Evolutionary conservation across 495 filamentous ascomycete species (phyloP), one percentile per base, ranked within the genome.

Genomic region (Neurospora sp.): DNA sequence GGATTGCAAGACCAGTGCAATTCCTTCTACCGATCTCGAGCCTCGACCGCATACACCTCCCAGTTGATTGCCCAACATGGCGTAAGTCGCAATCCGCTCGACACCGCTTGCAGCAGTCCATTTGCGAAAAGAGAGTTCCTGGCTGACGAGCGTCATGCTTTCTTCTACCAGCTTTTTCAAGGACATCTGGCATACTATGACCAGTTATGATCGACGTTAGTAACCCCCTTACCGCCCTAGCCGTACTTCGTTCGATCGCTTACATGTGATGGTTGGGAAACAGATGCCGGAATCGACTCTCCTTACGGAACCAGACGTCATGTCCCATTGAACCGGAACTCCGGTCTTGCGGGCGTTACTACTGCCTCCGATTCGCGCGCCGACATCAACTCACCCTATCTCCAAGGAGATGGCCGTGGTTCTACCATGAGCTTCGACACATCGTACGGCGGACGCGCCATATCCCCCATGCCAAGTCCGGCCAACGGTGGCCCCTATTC

Each of bases 111-210:
- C 22, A 31, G 53, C n/a, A 53, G 20, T 53, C 2, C 45, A 14
- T 2, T 12, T 53, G 45, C 20, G 20, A 53, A 12, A 12, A 6
- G 53, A 61, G 53, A 61, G 53, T 37, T 35, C 14, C 27, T 65
- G 12, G 14, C 53, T 65, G 27, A 65, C 53, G 12, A 8, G 53
- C 8, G 7, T 65, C 27, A 17, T 35, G 22, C 1, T 61, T 31
- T 61, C 53, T 12, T 61, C 53, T 35, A 61, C 53, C 53, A 65
- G 53, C 20, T 7, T 61, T 35, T 65, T 65, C 27, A 65, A 65
- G 53, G 53, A 65, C 14, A 93, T 97, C 83, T 98, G 95, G 95
- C 95, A 98, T 87, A 91, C 93, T 70, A 96, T 98, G 93, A 97
- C 94, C 78, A 88, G 86, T 74, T 79, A 88, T 81, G 87, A 89